phyloP scores from a whole-genome alignment of 371 early-diverging fungal genomes.

The Mucor plumbeus region DNA sequence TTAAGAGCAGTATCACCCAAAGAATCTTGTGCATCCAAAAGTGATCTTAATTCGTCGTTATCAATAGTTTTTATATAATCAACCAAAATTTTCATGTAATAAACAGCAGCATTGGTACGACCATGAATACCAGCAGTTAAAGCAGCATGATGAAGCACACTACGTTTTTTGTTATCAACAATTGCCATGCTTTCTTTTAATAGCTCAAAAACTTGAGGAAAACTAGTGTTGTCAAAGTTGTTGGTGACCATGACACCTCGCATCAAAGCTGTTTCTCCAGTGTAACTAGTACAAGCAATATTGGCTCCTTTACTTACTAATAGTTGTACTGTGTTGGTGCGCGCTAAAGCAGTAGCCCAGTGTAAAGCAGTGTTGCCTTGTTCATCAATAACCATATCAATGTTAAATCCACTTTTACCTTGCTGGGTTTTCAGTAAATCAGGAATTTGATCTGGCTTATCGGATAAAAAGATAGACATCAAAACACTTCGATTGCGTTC shows the following conservation, averaged over 20 bases:
- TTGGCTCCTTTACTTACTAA: conserved; percentile 75
- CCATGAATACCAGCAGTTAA: conserved; percentile 66
- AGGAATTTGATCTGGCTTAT: conserved; percentile 62
- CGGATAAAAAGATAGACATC: conserved; percentile 77
- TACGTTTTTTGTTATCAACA: conserved; percentile 75
- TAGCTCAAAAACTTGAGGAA: conserved; percentile 73
- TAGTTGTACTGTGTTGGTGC: conserved; percentile 67
- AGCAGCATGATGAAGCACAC: conserved; percentile 88
- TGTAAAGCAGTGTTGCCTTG: conserved; percentile 87
- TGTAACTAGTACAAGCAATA: conserved; percentile 61
- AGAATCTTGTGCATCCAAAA: conserved; percentile 16
- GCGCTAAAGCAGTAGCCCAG: conserved; percentile 85
- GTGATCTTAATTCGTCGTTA: not conserved
- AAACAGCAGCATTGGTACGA: conserved; percentile 67
- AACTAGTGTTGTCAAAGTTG: conserved; percentile 81
- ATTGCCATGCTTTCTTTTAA: conserved; percentile 69
- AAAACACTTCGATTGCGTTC: conserved; percentile 71
- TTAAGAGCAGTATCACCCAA: conserved; percentile 31
- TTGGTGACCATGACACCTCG: conserved; percentile 85
- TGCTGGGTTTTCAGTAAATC: conserved; percentile 57
- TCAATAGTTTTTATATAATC: not conserved
- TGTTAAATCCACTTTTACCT: conserved; percentile 57
- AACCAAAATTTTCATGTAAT: conserved; percentile 79
- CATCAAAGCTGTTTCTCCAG: conserved; percentile 87
- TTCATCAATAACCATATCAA: conserved; percentile 78